Conservation (phyloP, 2,329 filamentous ascomycete species). For the Aspergillus tamarii region DNA sequence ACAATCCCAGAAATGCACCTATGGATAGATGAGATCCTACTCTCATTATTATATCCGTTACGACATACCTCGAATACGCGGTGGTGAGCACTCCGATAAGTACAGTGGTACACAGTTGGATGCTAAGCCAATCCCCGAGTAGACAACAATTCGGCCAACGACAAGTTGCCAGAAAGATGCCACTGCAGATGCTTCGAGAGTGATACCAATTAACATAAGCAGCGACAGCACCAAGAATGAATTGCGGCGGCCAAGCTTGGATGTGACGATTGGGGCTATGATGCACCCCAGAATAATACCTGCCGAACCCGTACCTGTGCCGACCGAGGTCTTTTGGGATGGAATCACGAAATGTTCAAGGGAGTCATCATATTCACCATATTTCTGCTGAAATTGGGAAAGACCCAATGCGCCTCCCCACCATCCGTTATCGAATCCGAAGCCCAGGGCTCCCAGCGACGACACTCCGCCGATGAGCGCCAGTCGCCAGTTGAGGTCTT, state of each 20-base stretch:
- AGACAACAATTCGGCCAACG: not conserved
- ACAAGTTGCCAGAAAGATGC: not conserved
- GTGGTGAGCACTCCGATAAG: not conserved
- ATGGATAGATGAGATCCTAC: not conserved
- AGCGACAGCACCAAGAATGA: not conserved
- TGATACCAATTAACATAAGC: not conserved
- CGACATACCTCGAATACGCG: not conserved
- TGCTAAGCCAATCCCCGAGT: not conserved
- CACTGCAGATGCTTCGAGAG: not conserved
- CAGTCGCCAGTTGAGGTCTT: not conserved
- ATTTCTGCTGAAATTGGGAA: not conserved
- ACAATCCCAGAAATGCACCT: not conserved
- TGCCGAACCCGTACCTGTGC: not conserved
- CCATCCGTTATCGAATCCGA: not conserved
- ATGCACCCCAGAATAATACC: not conserved
- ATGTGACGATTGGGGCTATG: not conserved
- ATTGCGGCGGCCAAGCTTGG: not conserved
- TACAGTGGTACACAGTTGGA: not conserved
- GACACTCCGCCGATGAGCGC: not conserved
- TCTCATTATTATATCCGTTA: not conserved
- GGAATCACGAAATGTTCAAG: not conserved
- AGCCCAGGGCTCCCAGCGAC: not conserved
- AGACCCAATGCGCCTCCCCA: not conserved
- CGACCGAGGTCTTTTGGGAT: not conserved
- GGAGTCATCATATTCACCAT: not conserved